Evolutionary conservation across 1,284 basidiomycete species (phyloP).

Genomic region (Cryptococcus floricola): DNA sequence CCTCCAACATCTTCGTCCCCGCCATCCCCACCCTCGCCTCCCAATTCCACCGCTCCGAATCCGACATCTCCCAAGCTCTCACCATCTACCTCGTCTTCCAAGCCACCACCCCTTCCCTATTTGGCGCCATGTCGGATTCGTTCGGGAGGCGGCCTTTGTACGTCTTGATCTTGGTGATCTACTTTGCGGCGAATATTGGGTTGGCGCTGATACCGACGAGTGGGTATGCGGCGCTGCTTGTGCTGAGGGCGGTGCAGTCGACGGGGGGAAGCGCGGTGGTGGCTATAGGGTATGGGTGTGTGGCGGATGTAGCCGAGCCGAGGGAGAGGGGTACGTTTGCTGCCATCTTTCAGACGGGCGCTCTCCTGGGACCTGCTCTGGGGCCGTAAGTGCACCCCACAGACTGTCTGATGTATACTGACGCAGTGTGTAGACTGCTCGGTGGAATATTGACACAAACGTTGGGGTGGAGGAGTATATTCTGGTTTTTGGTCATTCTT

Average conservation of each 20-base stretch:
- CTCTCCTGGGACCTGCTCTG: constrained; percentile 34
- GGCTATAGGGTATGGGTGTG: constrained; percentile 43
- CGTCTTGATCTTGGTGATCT: constrained; percentile 41
- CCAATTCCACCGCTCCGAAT: constrained; percentile 31
- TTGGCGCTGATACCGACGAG: constrained; percentile 41
- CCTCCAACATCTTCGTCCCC: constrained; percentile 41
- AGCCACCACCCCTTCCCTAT: constrained; percentile 45
- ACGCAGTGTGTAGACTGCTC: constrained; percentile 10
- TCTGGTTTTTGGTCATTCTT: constrained; percentile 39
- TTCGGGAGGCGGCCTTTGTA: constrained; percentile 42
- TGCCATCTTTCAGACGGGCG: constrained; percentile 34
- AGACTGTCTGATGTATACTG: not conserved
- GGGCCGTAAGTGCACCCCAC: not conserved
- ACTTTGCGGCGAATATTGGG: constrained; percentile 43
- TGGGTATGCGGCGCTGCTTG: constrained; percentile 41
- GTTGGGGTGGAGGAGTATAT: constrained; percentile 41
- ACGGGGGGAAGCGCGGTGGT: constrained; percentile 46
- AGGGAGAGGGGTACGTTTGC: constrained; percentile 44
- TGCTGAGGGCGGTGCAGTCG: constrained; percentile 43
- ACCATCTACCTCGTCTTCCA: constrained; percentile 47
- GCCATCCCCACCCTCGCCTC: constrained; percentile 38
- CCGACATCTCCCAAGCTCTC: constrained; percentile 43
- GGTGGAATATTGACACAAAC: constrained; percentile 28
- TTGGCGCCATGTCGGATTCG: constrained; percentile 39
- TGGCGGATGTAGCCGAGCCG: constrained; percentile 45